Evolutionary conservation across 257 asterid genomes (phyloP).

Genomic region (Prunella vulgaris): DNA sequence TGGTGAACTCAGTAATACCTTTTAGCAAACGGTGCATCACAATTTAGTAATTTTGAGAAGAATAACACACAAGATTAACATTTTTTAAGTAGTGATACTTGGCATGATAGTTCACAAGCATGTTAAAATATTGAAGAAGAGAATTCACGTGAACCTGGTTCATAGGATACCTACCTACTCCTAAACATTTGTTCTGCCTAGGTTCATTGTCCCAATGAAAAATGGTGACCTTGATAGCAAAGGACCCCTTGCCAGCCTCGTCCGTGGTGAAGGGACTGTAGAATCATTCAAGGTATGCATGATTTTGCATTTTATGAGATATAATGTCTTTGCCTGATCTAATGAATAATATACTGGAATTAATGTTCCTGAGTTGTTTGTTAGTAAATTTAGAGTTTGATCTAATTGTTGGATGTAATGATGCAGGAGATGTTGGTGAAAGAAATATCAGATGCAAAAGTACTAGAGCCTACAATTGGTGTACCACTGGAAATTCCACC

Average conservation of each 20-base stretch:
- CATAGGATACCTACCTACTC: no score
- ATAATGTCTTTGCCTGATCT: not conserved
- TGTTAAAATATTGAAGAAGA: no score
- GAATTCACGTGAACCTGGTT: no score
- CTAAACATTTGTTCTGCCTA: slow-evolving; percentile 16
- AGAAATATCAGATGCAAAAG: slow-evolving; percentile 59
- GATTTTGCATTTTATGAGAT: not conserved
- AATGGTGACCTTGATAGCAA: slow-evolving; percentile 88
- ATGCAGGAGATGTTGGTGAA: slow-evolving; percentile 59
- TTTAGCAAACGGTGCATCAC: no score
- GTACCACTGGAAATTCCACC: slow-evolving; percentile 53
- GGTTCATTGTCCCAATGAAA: slow-evolving; percentile 75
- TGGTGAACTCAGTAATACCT: no score
- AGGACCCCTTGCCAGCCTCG: slow-evolving; percentile 63
- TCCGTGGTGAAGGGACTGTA: slow-evolving; percentile 59
- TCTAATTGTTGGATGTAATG: not conserved
- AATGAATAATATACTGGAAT: not conserved
- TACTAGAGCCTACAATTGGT: slow-evolving; percentile 72
- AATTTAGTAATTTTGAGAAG: no score
- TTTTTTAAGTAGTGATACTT: no score
- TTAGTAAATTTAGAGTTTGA: not conserved
- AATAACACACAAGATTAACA: no score
- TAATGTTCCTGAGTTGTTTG: not conserved
- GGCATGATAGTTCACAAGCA: no score
- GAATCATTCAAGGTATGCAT: slow-evolving; percentile 74